Evolutionary conservation across 768 basidiomycete genomes (phyloP).

Genomic region (Symmetrospora coprosmae): DNA sequence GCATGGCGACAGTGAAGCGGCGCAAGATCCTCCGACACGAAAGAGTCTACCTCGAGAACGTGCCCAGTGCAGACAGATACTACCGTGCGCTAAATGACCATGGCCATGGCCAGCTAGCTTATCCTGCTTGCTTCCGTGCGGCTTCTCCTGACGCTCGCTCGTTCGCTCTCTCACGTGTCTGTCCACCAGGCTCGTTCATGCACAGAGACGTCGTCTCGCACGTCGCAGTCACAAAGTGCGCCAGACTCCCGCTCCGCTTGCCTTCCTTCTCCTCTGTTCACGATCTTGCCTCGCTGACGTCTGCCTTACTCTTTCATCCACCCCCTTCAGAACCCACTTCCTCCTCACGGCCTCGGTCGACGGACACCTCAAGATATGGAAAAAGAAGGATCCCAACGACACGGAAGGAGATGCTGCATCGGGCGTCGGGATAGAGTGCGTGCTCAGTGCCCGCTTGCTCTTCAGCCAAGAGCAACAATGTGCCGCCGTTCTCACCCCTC

Average conservation of each 20-base stretch:
- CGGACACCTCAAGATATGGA: constrained; percentile 96
- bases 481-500: too few species aligned
- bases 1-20: constrained; percentile 41
- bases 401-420: constrained; percentile 24
- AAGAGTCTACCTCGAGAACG: constrained; percentile 74
- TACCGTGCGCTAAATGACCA: constrained; percentile 97
- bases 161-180: too few species aligned
- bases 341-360: constrained; percentile 86
- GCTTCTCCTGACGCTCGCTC: too few species aligned
- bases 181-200: constrained; percentile 70
- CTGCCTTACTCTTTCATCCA: neutral
- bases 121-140: too few species aligned
- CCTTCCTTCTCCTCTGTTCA: too few species aligned
- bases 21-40: constrained; percentile 76
- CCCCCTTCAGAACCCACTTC: constrained; percentile 61
- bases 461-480: too few species aligned
- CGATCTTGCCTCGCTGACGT: neutral
- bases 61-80: constrained; percentile 85
- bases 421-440: constrained; percentile 53
- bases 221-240: constrained; percentile 71
- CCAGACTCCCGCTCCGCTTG: neutral
- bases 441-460: neutral
- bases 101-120: too few species aligned
- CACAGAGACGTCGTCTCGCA: constrained; percentile 85
- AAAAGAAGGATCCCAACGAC: constrained; percentile 60